Evolutionary conservation across 2,329 filamentous ascomycete species (phyloP), one percentile per base, ranked within the genome.

Genomic region (Delphinella strobiligena): DNA sequence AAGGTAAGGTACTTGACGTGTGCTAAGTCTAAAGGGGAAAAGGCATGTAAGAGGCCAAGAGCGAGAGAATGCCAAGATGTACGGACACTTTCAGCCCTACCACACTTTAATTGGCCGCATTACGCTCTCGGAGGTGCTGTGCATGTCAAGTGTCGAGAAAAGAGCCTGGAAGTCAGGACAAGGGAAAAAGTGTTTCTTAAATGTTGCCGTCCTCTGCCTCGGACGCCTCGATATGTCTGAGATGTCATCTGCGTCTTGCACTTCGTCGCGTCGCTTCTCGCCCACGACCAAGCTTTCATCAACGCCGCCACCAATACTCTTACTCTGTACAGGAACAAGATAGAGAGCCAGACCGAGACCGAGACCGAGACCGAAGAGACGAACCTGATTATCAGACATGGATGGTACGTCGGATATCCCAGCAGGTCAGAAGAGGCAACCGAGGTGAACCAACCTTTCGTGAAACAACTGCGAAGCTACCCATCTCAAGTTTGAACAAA

Each of bases 161-260:
- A 9, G 14, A 17, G 10, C 14, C 17, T 12, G 34, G 7, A 8
- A 36, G 5, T 18, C 14, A 19, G 10, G 34, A 12, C 12, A n/a
- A 10, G n/a, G 19, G 19, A 24, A 3, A 8, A 5, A 4, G 8
- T 10, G 17, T 10, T 29, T 10, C 30, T 32, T 43, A 35, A 32
- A 47, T 47, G 45, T 42, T 41, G 22, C 38, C 31, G 31, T 33
- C 31, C 33, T 36, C 39, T 33, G 29, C 34, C 8, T 31, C 34
- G 30, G 30, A 43, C 34, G 45, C 41, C 15, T 38, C 30, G n/a
- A 41, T 34, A 41, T 44, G 45, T 36, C 42, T 42, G 27, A 36
- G 45, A 47, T 47, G 45, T 35, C 34, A 41, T 15, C 30, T 44
- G 15, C 45, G 37, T 16, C 42, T 40, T 18, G 22, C 32, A 19